A percentile compares a stretch with the other conserved stretches of the same genome.
phyloP scores from a whole-genome alignment of 2,329 filamentous ascomycete species.

The Teratosphaeria destructans region DNA sequence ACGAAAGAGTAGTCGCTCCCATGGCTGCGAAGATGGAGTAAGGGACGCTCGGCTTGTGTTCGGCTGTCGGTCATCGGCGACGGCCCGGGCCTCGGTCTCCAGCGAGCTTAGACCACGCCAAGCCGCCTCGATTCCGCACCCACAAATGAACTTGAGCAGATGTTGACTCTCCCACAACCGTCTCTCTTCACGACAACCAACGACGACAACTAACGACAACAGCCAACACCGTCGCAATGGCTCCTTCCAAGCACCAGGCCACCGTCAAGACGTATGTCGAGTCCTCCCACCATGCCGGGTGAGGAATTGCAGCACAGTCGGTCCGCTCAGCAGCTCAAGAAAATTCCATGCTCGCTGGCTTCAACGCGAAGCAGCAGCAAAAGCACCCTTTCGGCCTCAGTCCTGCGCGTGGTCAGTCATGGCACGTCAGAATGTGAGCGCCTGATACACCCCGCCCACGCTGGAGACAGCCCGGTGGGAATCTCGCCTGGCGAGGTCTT shows the following conservation, averaged over 20 bases:
- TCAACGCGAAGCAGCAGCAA: conserved; percentile 8
- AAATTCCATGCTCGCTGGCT: conserved; percentile 14
- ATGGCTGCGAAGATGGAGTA: neutral
- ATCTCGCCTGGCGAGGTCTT: conserved; percentile 23
- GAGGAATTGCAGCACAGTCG: conserved; percentile 61
- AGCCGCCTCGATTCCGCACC: conserved; percentile 2
- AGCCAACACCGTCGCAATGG: conserved; percentile 41
- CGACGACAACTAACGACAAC: conserved; percentile 21
- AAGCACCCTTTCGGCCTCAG: conserved; percentile 19
- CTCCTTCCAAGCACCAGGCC: conserved; percentile 30
- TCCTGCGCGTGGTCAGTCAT: conserved; percentile 26
- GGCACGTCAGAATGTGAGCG: conserved; percentile 27
- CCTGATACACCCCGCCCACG: conserved; percentile 6
- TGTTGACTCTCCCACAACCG: conserved; percentile 1
- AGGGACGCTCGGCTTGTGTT: neutral
- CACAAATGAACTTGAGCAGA: neutral
- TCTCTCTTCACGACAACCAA: conserved; percentile 26
- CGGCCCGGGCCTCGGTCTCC: neutral
- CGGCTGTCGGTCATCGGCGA: neutral
- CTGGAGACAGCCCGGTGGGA: conserved; percentile 15
- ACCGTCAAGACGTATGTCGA: conserved; percentile 48
- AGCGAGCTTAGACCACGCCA: neutral
- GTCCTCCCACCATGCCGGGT: conserved; percentile 18
- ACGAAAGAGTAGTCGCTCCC: neutral
- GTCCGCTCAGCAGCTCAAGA: conserved; percentile 71